Percentiles rank a stretch among this genome's conserved stretches.
phyloP scores from a whole-genome alignment of 208 protist species.

The Phytomonas francai region DNA sequence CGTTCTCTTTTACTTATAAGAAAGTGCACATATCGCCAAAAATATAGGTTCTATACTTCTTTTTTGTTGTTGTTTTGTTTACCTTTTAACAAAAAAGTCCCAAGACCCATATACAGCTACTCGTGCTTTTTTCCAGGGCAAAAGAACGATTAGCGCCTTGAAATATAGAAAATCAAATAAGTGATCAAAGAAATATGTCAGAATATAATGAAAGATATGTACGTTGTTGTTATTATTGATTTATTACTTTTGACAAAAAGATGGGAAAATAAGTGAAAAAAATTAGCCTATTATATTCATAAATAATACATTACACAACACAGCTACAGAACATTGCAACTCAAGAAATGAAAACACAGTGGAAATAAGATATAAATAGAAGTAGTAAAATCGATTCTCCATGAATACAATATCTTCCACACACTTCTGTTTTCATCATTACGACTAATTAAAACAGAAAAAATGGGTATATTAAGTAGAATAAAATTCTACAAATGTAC shows the following conservation, averaged over 20 bases:
- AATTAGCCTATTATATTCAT: background rate
- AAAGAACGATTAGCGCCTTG: background rate
- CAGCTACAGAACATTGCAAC: conserved; percentile 12
- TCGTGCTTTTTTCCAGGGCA: background rate
- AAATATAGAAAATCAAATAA: background rate
- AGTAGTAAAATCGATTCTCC: background rate
- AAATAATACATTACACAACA: conserved; percentile 10
- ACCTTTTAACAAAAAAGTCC: background rate
- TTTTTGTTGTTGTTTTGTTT: background rate
- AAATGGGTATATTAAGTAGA: background rate
- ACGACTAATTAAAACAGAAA: background rate
- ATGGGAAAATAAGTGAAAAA: background rate
- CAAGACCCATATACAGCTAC: background rate
- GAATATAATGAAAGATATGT: background rate
- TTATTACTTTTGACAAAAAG: background rate
- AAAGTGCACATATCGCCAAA: background rate
- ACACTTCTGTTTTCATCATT: background rate
- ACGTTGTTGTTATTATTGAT: background rate
- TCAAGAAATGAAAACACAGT: background rate
- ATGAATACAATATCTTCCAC: background rate
- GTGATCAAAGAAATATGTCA: too few relatives aligned
- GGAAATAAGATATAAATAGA: background rate
- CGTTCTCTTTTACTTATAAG: background rate
- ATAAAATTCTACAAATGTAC: background rate
- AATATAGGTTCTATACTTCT: background rate